A percentile compares a stretch with the other conserved stretches of the same genome.
These are phyloP conservation scores for Podospora comata DNA, from an alignment of 495 filamentous ascomycete species.

Conservation along the genomic window DNA sequence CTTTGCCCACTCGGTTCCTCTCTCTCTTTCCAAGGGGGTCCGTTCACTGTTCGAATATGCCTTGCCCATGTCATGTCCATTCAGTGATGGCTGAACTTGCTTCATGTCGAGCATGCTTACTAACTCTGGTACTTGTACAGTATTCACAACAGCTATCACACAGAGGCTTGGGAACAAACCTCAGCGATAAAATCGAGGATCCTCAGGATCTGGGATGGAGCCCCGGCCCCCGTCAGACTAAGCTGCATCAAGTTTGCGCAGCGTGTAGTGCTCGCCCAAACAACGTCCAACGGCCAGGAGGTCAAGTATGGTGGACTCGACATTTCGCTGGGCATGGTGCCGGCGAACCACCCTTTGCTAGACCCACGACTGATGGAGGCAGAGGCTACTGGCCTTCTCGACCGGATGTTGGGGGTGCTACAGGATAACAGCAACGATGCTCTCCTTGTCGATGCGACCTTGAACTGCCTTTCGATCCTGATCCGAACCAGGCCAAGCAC, in stretches of 20 bases:
- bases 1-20: neutral
- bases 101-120: neutral
- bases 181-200: slow-evolving; percentile 84
- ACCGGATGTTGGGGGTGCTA: slow-evolving; percentile 80
- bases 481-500: slow-evolving; percentile 76
- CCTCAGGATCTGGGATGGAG: slow-evolving; percentile 81
- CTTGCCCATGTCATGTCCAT: neutral
- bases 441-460: slow-evolving; percentile 83
- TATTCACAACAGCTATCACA: slow-evolving; percentile 76
- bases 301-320: slow-evolving; percentile 83
- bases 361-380: slow-evolving; percentile 80
- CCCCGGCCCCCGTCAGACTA: slow-evolving; percentile 70
- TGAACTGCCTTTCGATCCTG: slow-evolving; percentile 80
- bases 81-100: neutral
- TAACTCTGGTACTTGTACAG: slow-evolving; percentile 46
- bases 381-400: slow-evolving; percentile 82
- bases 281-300: slow-evolving; percentile 75
- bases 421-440: slow-evolving; percentile 88
- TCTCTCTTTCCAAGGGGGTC: neutral
- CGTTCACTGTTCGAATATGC: neutral
- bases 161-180: slow-evolving; percentile 82
- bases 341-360: slow-evolving; percentile 73
- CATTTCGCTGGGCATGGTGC: slow-evolving; percentile 80
- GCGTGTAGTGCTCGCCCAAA: slow-evolving; percentile 87
- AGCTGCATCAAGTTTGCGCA: slow-evolving; percentile 98